These are phyloP conservation scores for Lasiodiplodia theobromae DNA, from an alignment of 2,329 filamentous ascomycete genomes.

Conservation along the genomic window DNA sequence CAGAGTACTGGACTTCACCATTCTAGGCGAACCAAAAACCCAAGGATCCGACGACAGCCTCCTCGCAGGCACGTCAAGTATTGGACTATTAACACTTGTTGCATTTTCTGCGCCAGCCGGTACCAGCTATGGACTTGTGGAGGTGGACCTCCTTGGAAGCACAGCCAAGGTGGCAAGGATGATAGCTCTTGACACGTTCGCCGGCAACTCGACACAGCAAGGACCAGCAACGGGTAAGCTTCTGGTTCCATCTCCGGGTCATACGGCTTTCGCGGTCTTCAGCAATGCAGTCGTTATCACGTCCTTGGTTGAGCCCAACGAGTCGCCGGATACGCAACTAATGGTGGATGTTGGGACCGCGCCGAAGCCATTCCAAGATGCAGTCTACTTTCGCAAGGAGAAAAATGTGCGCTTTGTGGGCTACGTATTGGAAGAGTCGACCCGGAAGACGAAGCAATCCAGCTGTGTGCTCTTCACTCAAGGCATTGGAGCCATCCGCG, in stretches of 20 bases:
- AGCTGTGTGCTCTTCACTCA: slow-evolving; percentile 63
- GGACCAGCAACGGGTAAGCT: slow-evolving; percentile 48
- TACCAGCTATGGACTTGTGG: slow-evolving; percentile 76
- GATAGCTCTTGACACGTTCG: slow-evolving; percentile 64
- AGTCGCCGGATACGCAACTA: slow-evolving; percentile 79
- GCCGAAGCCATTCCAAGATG: slow-evolving; percentile 77
- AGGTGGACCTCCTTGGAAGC: slow-evolving; percentile 67
- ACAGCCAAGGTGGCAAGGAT: slow-evolving; percentile 67
- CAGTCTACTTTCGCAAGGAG: slow-evolving; percentile 74
- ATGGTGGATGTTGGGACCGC: slow-evolving; percentile 51
- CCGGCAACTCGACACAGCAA: slow-evolving; percentile 48
- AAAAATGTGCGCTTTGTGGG: slow-evolving; percentile 59
- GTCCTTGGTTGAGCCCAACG: slow-evolving; percentile 71
- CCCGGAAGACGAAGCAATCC: slow-evolving; percentile 46
- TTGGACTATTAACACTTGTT: slow-evolving; percentile 43
- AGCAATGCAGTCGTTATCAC: slow-evolving; percentile 78
- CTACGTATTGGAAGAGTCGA: slow-evolving; percentile 54
- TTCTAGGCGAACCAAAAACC: slow-evolving; percentile 57
- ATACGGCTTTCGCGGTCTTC: slow-evolving; percentile 84
- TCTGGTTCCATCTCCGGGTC: slow-evolving; percentile 77
- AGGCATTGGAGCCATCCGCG: slow-evolving; percentile 64
- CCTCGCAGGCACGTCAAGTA: slow-evolving; percentile 28
- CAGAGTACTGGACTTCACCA: slow-evolving; percentile 81
- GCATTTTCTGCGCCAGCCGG: slow-evolving; percentile 39
- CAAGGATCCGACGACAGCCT: slow-evolving; percentile 54